Evolutionary conservation across 768 basidiomycete species (phyloP).

Genomic region (Hypholoma fasciculare): DNA sequence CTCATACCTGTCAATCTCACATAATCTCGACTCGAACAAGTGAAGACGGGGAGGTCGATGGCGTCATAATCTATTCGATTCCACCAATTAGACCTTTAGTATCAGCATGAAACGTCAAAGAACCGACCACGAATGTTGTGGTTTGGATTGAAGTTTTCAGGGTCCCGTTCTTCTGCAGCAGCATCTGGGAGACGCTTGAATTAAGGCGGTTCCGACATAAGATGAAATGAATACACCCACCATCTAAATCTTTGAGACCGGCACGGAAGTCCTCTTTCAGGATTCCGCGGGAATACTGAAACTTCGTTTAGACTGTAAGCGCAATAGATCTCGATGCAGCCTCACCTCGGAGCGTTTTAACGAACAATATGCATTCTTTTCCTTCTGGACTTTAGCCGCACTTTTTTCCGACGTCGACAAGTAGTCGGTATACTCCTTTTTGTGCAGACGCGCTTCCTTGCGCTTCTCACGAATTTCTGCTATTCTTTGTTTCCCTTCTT

Average conservation of each 20-base stretch:
- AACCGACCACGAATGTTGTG: conserved; percentile 47
- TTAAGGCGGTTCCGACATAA: background rate
- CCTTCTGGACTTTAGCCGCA: conserved; percentile 46
- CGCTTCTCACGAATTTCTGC: conserved; percentile 38
- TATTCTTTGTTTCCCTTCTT: conserved; percentile 38
- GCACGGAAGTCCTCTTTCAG: conserved; percentile 60
- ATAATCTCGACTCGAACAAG: conserved; percentile 62
- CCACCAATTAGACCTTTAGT: background rate
- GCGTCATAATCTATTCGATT: conserved; percentile 50
- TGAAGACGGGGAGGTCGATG: conserved; percentile 65
- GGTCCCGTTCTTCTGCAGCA: conserved; percentile 56
- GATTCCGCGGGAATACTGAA: conserved; percentile 53
- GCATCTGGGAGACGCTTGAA: conserved; percentile 36
- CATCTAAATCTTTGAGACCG: conserved; percentile 61
- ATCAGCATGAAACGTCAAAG: too few relatives aligned
- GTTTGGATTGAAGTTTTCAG: conserved; percentile 54
- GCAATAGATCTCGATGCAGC: background rate
- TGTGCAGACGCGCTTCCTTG: conserved; percentile 34
- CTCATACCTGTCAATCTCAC: conserved; percentile 49
- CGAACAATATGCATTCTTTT: conserved; percentile 65
- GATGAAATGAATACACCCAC: conserved; percentile 25
- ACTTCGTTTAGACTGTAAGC: conserved; percentile 3
- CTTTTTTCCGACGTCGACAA: conserved; percentile 41
- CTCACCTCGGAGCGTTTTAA: conserved; percentile 55
- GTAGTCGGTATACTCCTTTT: conserved; percentile 32